These are phyloP conservation scores for Exserohilum turcica DNA, from an alignment of 2,329 filamentous ascomycete species.

Conservation along the genomic window DNA sequence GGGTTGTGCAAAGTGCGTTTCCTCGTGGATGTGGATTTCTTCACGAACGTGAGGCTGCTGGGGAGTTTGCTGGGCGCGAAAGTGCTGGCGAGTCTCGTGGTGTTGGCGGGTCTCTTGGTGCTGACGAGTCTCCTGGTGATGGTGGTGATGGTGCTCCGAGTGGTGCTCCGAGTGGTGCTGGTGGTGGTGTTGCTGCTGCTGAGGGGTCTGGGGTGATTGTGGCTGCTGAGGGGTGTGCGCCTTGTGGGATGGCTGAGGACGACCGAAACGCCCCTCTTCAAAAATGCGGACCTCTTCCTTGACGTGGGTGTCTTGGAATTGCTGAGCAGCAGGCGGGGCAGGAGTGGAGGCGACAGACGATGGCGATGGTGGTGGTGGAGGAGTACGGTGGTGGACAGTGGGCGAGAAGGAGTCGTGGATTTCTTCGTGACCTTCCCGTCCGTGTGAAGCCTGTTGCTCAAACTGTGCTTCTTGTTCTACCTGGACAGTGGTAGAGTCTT, in stretches of 20 bases:
- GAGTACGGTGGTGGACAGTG: conserved; percentile 53
- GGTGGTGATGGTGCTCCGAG: neutral
- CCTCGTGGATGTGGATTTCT: conserved; percentile 14
- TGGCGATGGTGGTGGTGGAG: conserved; percentile 1
- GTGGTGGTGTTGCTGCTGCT: neutral
- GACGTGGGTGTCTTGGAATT: conserved; percentile 61
- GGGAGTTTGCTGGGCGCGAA: conserved; percentile 2
- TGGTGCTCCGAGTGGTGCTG: too few relatives aligned
- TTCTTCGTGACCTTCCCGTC: conserved; percentile 97
- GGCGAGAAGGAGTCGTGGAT: conserved; percentile 59
- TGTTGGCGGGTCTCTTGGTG: neutral
- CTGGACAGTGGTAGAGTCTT: conserved; percentile 71
- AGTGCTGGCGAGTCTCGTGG: conserved; percentile 2
- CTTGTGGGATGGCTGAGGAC: conserved; percentile 61
- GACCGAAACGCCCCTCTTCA: conserved; percentile 76
- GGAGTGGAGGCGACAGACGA: conserved; percentile 33
- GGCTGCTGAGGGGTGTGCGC: conserved; percentile 4
- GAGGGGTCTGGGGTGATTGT: neutral
- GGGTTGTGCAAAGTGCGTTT: conserved; percentile 10
- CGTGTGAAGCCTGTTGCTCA: conserved; percentile 73
- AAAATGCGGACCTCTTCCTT: conserved; percentile 87
- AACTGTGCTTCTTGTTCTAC: conserved; percentile 88
- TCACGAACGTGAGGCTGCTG: conserved; percentile 32
- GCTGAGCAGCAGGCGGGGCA: conserved; percentile 27
- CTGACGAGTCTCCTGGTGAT: neutral